These are phyloP conservation scores for Phytophthora multivora DNA, from an alignment of 352 stramenopile genomes.

Conservation along the genomic window DNA sequence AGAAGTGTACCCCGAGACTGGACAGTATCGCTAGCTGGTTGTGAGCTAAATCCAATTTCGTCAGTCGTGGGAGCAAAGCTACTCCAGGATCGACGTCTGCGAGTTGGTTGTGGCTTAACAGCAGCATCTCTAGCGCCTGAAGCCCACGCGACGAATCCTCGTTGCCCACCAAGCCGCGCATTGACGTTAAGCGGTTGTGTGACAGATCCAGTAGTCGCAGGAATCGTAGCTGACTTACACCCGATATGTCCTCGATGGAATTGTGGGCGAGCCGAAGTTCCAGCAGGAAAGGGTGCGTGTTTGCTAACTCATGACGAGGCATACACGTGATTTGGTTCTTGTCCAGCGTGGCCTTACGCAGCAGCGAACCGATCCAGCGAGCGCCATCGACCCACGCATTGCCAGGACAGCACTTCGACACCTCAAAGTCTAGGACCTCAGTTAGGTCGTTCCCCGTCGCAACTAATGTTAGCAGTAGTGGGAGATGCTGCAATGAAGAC, in stretches of 20 bases:
- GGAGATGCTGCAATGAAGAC: conserved; percentile 48
- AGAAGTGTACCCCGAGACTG: conserved; percentile 45
- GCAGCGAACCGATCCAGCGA: conserved; percentile 66
- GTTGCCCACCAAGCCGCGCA: conserved; percentile 31
- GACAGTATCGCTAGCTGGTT: conserved; percentile 54
- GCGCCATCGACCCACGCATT: conserved; percentile 63
- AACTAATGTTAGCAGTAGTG: conserved; percentile 61
- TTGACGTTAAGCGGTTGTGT: conserved; percentile 61
- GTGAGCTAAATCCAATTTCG: conserved; percentile 56
- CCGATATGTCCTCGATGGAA: conserved; percentile 51
- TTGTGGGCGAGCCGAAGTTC: conserved; percentile 73
- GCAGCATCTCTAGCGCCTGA: conserved; percentile 51
- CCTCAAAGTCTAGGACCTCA: conserved; percentile 66
- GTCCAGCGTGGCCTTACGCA: conserved; percentile 57
- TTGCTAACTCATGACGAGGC: conserved; percentile 41
- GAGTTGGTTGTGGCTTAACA: conserved; percentile 67
- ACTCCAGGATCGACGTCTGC: conserved; percentile 46
- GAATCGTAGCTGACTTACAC: conserved; percentile 59
- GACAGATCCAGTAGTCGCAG: conserved; percentile 73
- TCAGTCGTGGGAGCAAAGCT: conserved; percentile 49
- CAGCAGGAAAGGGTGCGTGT: conserved; percentile 63
- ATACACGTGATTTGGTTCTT: conserved; percentile 61
- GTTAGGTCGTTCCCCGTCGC: conserved; percentile 65
- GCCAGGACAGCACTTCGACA: conserved; percentile 52
- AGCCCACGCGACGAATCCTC: conserved; percentile 26